Evolutionary conservation across 768 basidiomycete genomes (phyloP).

Genomic region (Kwoniella dendrophila): DNA sequence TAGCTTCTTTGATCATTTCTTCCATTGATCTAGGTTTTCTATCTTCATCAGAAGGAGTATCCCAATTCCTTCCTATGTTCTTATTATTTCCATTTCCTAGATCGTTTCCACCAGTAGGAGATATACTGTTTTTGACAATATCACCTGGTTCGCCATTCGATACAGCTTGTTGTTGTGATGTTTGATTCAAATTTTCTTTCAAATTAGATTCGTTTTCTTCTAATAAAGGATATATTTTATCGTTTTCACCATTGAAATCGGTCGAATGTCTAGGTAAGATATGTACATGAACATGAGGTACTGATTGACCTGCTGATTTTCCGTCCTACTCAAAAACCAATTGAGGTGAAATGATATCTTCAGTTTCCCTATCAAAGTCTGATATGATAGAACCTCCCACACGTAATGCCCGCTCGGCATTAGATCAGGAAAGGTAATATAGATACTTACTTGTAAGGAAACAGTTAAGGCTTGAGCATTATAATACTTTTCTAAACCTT

Average conservation of each 20-base stretch:
- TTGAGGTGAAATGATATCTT: too few relatives aligned
- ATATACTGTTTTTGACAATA: background rate
- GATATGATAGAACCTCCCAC: too few relatives aligned
- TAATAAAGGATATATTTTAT: constrained; percentile 66
- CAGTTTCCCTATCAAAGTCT: too few relatives aligned
- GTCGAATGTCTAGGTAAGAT: constrained; percentile 75
- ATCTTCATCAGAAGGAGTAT: constrained; percentile 62
- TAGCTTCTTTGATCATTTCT: constrained; percentile 81
- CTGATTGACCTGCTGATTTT: constrained; percentile 75
- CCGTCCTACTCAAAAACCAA: constrained; percentile 66
- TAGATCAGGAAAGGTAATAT: constrained; percentile 6
- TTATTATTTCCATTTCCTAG: background rate
- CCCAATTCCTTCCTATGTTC: constrained; percentile 6
- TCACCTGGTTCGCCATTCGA: constrained; percentile 51
- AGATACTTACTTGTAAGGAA: constrained; percentile 73
- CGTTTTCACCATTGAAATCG: constrained; percentile 58
- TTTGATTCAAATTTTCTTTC: constrained; percentile 35
- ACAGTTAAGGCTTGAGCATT: constrained; percentile 80
- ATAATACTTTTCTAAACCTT: constrained; percentile 77
- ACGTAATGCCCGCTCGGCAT: too few relatives aligned
- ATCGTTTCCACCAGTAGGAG: background rate
- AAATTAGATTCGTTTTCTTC: constrained; percentile 59
- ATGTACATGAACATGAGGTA: constrained; percentile 98
- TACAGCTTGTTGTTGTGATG: background rate
- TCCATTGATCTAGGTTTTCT: constrained; percentile 65